Evolutionary conservation across 805 yeast genomes (phyloP).

Genomic region (Yarrowia phangngaensis): DNA sequence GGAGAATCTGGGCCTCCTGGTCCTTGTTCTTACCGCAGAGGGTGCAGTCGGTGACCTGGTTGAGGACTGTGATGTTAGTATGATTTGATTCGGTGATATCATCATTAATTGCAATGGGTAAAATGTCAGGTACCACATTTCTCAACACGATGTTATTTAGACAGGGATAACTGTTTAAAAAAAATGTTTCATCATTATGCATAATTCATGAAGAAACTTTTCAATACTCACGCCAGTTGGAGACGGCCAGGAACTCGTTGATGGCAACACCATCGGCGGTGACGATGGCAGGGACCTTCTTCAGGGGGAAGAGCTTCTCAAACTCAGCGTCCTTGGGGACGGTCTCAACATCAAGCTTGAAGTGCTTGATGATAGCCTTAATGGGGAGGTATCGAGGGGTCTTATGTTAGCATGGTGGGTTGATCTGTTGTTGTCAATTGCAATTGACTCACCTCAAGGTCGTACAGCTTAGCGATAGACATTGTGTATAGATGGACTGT

Average conservation of each 20-base stretch:
- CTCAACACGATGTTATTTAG: constrained; percentile 22
- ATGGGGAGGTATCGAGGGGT: constrained; percentile 31
- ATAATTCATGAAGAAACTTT: background rate
- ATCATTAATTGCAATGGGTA: too few species aligned
- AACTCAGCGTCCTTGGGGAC: constrained; percentile 41
- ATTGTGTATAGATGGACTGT: constrained; percentile 4
- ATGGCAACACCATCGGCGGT: constrained; percentile 65
- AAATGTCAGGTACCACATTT: constrained; percentile 6
- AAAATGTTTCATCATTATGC: constrained; percentile 26
- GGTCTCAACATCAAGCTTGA: constrained; percentile 55
- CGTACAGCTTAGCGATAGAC: constrained; percentile 26
- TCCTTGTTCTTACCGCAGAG: constrained; percentile 63
- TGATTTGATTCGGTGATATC: too few species aligned
- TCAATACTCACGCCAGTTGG: constrained; percentile 47
- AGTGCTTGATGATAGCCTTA: constrained; percentile 47
- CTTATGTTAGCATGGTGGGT: constrained; percentile 1
- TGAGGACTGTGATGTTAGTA: constrained; percentile 30
- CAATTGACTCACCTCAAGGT: constrained; percentile 25
- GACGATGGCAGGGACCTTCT: constrained; percentile 57
- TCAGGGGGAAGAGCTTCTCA: constrained; percentile 52
- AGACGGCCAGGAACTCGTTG: constrained; percentile 60
- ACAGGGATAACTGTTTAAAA: constrained; percentile 24
- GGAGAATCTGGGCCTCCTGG: constrained; percentile 63
- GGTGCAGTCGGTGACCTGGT: constrained; percentile 34
- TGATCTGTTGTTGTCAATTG: background rate